A percentile compares a stretch with the other conserved stretches of the same genome.
phyloP scores from a whole-genome alignment of 495 filamentous ascomycete genomes.

The Melanomma pulvis-pyrius region DNA sequence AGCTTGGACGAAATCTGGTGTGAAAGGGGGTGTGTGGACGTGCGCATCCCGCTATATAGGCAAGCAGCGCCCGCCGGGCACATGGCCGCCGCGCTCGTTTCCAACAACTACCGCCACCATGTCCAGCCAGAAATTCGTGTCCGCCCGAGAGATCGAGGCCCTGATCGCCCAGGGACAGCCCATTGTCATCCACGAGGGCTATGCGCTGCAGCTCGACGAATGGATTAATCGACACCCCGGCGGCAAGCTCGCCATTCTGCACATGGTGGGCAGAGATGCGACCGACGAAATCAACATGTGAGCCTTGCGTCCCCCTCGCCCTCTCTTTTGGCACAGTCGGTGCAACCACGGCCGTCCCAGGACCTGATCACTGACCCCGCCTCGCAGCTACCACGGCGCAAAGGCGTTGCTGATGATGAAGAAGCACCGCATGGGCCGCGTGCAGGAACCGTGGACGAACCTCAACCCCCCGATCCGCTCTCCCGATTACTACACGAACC shows the following conservation, averaged over 20 bases:
- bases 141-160: slow-evolving; percentile 41
- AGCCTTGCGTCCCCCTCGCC: slow-evolving; percentile 18
- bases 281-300: slow-evolving; percentile 57
- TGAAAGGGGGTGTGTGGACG: slow-evolving; percentile 1
- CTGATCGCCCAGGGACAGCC: slow-evolving; percentile 51
- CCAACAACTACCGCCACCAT: slow-evolving; percentile 2
- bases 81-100: not conserved
- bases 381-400: slow-evolving; percentile 40
- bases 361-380: not conserved
- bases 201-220: slow-evolving; percentile 49
- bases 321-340: not conserved
- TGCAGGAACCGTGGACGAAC: slow-evolving; percentile 41
- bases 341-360: not conserved
- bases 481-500: slow-evolving; percentile 24
- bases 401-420: slow-evolving; percentile 38
- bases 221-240: slow-evolving; percentile 55
- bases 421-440: slow-evolving; percentile 41
- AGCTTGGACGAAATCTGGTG: not conserved
- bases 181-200: slow-evolving; percentile 52
- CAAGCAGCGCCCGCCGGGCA: not conserved
- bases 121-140: slow-evolving; percentile 25
- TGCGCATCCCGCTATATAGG: not conserved
- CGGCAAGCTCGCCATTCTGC: slow-evolving; percentile 50
- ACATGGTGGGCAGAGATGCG: slow-evolving; percentile 57
- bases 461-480: slow-evolving; percentile 43